These are phyloP conservation scores for Gossypium anomalum DNA, from an alignment of 345 rosid genomes.

Conservation along the genomic window DNA sequence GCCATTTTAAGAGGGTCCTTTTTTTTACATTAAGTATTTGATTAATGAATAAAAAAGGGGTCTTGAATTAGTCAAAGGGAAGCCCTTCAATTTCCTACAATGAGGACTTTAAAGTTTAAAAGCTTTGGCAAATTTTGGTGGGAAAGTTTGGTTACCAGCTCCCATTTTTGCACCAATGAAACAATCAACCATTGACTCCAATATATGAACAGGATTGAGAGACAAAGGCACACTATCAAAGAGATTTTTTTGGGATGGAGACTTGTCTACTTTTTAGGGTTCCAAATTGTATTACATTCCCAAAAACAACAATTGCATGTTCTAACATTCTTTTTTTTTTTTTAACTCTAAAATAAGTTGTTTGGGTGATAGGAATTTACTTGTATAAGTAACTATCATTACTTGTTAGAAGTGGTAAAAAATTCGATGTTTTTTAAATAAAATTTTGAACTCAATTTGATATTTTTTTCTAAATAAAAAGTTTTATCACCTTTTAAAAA, in stretches of 20 bases:
- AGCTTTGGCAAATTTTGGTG: slow-evolving; percentile 9
- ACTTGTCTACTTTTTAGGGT: slow-evolving; percentile 4
- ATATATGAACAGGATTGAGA: slow-evolving; percentile 11
- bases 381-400: too few species aligned
- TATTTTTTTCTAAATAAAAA: too few species aligned
- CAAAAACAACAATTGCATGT: neutral
- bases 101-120: slow-evolving; percentile 11
- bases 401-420: too few species aligned
- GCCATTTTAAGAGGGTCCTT: neutral
- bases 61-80: slow-evolving; percentile 16
- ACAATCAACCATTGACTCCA: slow-evolving; percentile 9
- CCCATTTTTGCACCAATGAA: slow-evolving; percentile 14
- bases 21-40: neutral
- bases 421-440: too few species aligned
- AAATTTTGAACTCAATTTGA: fast-evolving
- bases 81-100: slow-evolving; percentile 10
- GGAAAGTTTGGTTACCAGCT: slow-evolving; percentile 23
- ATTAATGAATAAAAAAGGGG: neutral
- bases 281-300: neutral
- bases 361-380: neutral
- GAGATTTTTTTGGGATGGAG: neutral
- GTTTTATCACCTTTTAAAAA: too few species aligned
- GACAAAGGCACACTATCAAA: neutral
- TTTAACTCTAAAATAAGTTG: neutral
- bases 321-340: slow-evolving; percentile 1